Percentiles rank a stretch among this genome's conserved stretches.
Evolutionary conservation across 352 stramenopile species (phyloP).

Genomic region (Halophytophthora batemanensis): DNA sequence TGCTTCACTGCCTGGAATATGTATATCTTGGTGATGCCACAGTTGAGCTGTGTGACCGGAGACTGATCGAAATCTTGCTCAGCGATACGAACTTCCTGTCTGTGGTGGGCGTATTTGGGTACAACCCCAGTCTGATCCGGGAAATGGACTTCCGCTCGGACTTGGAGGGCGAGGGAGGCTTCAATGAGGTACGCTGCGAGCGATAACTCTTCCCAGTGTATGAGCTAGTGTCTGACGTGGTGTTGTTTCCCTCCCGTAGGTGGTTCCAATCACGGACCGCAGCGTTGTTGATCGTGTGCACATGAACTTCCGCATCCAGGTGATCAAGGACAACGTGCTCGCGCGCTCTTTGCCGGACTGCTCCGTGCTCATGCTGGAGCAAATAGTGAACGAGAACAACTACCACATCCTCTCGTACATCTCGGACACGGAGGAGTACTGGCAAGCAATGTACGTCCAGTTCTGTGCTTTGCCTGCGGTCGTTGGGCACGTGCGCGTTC

Average conservation of each 20-base stretch:
- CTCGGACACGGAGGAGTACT: constrained; percentile 69
- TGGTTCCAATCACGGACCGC: constrained; percentile 66
- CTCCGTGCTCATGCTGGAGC: constrained; percentile 73
- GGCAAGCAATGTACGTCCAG: constrained; percentile 49
- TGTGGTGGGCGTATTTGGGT: constrained; percentile 75
- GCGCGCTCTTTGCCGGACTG: constrained; percentile 73
- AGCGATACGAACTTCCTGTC: constrained; percentile 79
- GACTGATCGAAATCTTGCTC: constrained; percentile 65
- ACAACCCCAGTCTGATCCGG: constrained; percentile 72
- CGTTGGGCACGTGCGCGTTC: not conserved
- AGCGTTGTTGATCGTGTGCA: constrained; percentile 69
- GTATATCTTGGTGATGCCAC: constrained; percentile 1
- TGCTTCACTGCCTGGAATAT: not conserved
- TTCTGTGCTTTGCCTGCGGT: not conserved
- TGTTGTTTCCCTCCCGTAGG: constrained; percentile 24
- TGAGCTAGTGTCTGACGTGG: too few relatives aligned
- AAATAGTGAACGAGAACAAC: constrained; percentile 86
- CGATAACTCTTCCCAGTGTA: too few relatives aligned
- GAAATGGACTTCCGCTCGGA: constrained; percentile 74
- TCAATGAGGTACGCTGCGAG: constrained; percentile 67
- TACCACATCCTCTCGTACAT: constrained; percentile 83
- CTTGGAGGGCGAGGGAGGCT: constrained; percentile 55
- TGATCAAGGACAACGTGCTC: constrained; percentile 86
- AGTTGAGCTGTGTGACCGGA: constrained; percentile 78
- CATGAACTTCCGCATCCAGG: constrained; percentile 85